Conservation (phyloP, 2,329 filamentous ascomycete species). For the Apiospora arundinis region DNA sequence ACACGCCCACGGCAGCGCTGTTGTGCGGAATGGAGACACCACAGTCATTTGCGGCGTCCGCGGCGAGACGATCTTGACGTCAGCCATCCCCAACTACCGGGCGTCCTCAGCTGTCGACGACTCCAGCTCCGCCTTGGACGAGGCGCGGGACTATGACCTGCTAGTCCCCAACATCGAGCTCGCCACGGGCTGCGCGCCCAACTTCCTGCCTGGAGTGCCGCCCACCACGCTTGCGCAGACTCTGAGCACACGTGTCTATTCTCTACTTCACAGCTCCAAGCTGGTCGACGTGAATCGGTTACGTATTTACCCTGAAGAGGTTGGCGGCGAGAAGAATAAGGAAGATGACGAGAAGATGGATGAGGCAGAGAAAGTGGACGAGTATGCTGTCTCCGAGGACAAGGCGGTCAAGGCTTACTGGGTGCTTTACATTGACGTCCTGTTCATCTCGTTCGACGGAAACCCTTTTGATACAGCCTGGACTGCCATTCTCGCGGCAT, state of each 20-base stretch:
- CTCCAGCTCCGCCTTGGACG: slow-evolving; percentile 45
- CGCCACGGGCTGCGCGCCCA: slow-evolving; percentile 86
- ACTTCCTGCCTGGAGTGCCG: slow-evolving; percentile 83
- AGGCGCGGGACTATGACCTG: slow-evolving; percentile 70
- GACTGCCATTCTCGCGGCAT: slow-evolving; percentile 81
- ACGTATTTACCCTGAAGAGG: slow-evolving; percentile 66
- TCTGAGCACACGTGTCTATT: slow-evolving; percentile 79
- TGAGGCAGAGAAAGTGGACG: slow-evolving; percentile 34
- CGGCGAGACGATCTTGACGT: slow-evolving; percentile 79
- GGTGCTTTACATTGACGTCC: slow-evolving; percentile 93
- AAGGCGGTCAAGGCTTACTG: slow-evolving; percentile 80
- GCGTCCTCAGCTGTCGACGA: slow-evolving; percentile 44
- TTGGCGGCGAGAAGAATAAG: slow-evolving; percentile 30
- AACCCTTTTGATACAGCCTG: slow-evolving; percentile 93
- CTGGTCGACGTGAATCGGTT: slow-evolving; percentile 73
- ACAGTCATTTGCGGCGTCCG: slow-evolving; percentile 94
- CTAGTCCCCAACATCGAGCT: slow-evolving; percentile 94
- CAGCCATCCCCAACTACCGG: slow-evolving; percentile 74
- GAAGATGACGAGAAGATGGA: slow-evolving; percentile 41
- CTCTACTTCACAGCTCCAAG: slow-evolving; percentile 74
- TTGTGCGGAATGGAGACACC: slow-evolving; percentile 88
- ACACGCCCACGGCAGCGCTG: slow-evolving; percentile 87
- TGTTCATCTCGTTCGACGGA: slow-evolving; percentile 91
- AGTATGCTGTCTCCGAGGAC: slow-evolving; percentile 33
- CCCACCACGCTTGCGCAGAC: slow-evolving; percentile 83